phyloP scores from a whole-genome alignment of 805 yeast species.

The Myxozyma sirexii region DNA sequence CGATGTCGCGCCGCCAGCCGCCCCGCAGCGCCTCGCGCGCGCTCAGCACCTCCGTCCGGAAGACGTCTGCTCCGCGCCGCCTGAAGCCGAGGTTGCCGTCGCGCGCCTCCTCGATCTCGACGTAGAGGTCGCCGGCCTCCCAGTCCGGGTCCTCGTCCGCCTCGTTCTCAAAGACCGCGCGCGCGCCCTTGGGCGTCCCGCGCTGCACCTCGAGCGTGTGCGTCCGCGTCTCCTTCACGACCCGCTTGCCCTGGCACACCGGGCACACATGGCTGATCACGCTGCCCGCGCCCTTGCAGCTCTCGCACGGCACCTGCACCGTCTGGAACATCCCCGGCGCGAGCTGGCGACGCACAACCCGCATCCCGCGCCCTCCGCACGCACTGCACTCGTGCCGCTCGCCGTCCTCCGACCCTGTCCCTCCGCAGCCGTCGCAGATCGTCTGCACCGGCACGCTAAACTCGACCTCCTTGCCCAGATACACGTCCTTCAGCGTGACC shows the following conservation, averaged over 20 bases:
- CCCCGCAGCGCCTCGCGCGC: conserved; percentile 74
- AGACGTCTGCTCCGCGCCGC: conserved; percentile 71
- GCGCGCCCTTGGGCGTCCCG: conserved; percentile 67
- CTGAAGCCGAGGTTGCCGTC: conserved; percentile 77
- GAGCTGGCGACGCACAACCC: conserved; percentile 66
- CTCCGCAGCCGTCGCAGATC: conserved; percentile 75
- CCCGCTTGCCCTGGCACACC: conserved; percentile 71
- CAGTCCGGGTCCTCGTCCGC: conserved; percentile 84
- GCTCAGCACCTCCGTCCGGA: conserved; percentile 77
- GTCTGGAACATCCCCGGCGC: conserved; percentile 92
- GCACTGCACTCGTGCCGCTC: conserved; percentile 60
- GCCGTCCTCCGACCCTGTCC: conserved; percentile 85
- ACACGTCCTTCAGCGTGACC: conserved; percentile 66
- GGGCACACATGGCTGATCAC: conserved; percentile 65
- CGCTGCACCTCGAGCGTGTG: conserved; percentile 66
- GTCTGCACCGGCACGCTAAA: conserved; percentile 70
- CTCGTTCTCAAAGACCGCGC: conserved; percentile 66
- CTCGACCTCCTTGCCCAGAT: conserved; percentile 64
- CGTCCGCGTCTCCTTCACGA: conserved; percentile 56
- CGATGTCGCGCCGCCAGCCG: conserved; percentile 73
- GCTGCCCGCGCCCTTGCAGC: conserved; percentile 78
- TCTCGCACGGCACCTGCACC: conserved; percentile 75
- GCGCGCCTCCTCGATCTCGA: conserved; percentile 60
- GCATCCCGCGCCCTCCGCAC: conserved; percentile 78
- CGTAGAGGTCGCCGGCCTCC: conserved; percentile 75